Evolutionary conservation across 352 stramenopile genomes (phyloP).

Genomic region (Phytopythium oedochilum): DNA sequence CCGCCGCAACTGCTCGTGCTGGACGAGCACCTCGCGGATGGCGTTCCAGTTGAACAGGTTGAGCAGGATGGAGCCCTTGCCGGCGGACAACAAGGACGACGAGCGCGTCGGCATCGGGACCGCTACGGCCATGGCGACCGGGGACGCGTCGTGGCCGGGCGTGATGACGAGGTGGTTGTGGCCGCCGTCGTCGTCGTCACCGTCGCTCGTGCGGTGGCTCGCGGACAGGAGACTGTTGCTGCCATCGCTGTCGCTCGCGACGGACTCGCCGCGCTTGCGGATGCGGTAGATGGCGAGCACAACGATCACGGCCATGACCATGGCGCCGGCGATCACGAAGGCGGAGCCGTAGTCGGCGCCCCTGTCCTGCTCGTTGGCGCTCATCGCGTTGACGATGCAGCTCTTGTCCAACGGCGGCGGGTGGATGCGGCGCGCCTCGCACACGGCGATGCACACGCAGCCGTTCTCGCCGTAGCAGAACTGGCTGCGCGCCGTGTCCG

Average conservation of each 20-base stretch:
- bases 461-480: constrained; percentile 31
- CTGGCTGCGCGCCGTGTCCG: constrained; percentile 20
- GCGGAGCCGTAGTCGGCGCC: constrained; percentile 21
- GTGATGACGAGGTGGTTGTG: constrained; percentile 15
- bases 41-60: constrained; percentile 58
- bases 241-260: constrained; percentile 7
- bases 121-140: constrained; percentile 22
- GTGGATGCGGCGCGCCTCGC: constrained; percentile 22
- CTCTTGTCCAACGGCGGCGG: constrained; percentile 13
- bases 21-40: constrained; percentile 41
- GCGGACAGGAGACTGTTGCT: not conserved
- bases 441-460: constrained; percentile 44
- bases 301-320: constrained; percentile 38
- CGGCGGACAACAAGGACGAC: constrained; percentile 1
- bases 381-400: constrained; percentile 31
- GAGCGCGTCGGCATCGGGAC: constrained; percentile 10
- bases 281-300: constrained; percentile 53
- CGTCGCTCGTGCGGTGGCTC: constrained; percentile 14
- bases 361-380: constrained; percentile 10
- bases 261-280: constrained; percentile 24
- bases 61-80: constrained; percentile 27
- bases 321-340: constrained; percentile 29
- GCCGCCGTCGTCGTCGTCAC: constrained; percentile 18
- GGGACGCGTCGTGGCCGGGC: constrained; percentile 18
- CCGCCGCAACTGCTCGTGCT: constrained; percentile 41